A percentile compares a stretch with the other conserved stretches of the same genome.
Evolutionary conservation across 306 rosid species (phyloP).

Genomic region (Erythrophleum fordii): DNA sequence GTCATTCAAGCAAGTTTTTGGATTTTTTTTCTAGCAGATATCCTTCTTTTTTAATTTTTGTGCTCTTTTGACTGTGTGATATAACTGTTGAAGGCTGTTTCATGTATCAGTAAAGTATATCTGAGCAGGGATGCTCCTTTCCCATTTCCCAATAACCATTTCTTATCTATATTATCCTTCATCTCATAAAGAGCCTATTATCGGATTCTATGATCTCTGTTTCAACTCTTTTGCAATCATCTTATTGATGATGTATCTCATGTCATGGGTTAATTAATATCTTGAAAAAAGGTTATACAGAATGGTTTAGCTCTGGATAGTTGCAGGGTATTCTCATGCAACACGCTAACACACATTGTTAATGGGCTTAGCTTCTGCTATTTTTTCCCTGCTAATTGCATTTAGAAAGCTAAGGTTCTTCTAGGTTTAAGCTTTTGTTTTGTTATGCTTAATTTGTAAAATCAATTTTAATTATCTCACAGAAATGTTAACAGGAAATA

Average conservation of each 20-base stretch:
- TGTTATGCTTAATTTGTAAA: background rate
- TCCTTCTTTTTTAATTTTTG: background rate
- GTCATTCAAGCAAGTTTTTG: background rate
- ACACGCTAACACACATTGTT: background rate
- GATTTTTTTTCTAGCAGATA: background rate
- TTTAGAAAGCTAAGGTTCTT: background rate
- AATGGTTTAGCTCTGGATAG: background rate
- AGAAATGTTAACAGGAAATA: background rate
- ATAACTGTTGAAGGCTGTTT: no score
- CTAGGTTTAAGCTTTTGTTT: background rate
- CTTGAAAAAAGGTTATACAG: background rate
- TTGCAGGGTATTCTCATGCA: background rate
- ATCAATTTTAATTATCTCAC: background rate
- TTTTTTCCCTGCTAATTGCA: background rate
- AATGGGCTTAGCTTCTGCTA: background rate
- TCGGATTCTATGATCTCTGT: background rate
- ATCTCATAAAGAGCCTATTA: background rate
- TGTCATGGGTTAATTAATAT: background rate
- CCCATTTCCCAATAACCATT: background rate
- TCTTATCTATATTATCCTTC: background rate
- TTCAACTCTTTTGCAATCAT: background rate
- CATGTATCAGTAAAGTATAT: background rate
- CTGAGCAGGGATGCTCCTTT: background rate
- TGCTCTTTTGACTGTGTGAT: no score
- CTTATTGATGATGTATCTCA: background rate